Base-by-base conservation (phyloP, 129 eudicot species). In the Ambrosia artemisiifolia region DNA sequence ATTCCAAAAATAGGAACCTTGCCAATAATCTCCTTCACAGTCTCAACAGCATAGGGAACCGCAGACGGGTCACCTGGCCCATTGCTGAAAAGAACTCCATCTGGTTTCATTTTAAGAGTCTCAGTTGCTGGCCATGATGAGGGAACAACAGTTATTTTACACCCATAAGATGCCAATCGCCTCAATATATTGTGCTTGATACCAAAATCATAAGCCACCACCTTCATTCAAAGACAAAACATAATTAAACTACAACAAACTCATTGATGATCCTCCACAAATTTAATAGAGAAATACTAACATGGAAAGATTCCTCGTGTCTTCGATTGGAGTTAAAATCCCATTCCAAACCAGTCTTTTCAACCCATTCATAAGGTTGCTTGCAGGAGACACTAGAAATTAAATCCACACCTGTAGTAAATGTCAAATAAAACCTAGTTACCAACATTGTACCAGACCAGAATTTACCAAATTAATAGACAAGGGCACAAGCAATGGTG, bases 51-150 rank as follows among this genome's bases (percentile, higher is more conserved):
- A 55, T 91, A 91, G 55, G 97, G 97, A 70, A 91, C 99, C 14
- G 99, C 99, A 48, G 99, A 95, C 13, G 99, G 99, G 72, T 95
- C 99, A 32, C 99, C 97, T 6, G 99, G 99, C 42, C 97, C 99
- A 56, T 95, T 95, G 88, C 99, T 95, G 83, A 95, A 88, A 7
- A 95, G 77, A 18, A 95, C 91, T 66, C 99, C 99, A 77, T 95
- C 99, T 18, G 99, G 96, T 51, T 88, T 91, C 97, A 95, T 83
- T 70, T 88, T 85, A 57, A 90, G 83, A 33, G 90, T 73, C 73
- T 95, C 96, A 20, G 96, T 85, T 30, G 99, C 96, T 0, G 99
- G 95, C 97, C 97, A 95, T 81, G 90, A 84, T 70, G 99, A 91
- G 64, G 99, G 99, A 24, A 95, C 97, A 20, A 95, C 97, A 0